Evolutionary conservation across 495 filamentous ascomycete species (phyloP), one percentile per base, ranked within the genome.

Genomic region (Xylaria bambusicola): DNA sequence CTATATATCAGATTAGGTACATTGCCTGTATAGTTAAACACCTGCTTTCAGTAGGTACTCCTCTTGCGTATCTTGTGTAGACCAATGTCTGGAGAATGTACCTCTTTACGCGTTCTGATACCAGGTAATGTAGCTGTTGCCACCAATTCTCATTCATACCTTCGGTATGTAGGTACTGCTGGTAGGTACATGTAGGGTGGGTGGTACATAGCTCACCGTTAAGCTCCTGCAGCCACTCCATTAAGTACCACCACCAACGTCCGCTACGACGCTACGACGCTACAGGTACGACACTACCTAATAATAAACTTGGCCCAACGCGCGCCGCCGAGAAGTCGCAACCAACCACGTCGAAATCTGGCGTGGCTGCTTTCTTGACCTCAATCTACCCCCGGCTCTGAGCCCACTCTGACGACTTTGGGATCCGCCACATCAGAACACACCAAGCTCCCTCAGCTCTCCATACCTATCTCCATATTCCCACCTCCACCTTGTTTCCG

Each of bases 321-420:
- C n/a, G n/a, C n/a, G n/a, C n/a, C n/a, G n/a, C n/a, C n/a, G n/a
- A n/a, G n/a, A n/a, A n/a, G n/a, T 20, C n/a, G 8, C 24, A 20
- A 38, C 52, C 52, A 33, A 31, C 52, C 52, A 36, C 38, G 38
- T 44, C 52, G n/a, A 44, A n/a, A 44, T 42, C 44, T 44, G 52
- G 44, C 42, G 44, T 38, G 24, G 52, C 52, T 42, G 18, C 27
- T 53, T 33, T 31, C 47, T 50, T 26, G 9, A 27, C 35, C 18
- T 41, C 35, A 24, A 26, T 27, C 23, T 54, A 17, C 52, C 52
- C 24, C 9, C 38, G 26, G 36, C 15, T 13, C 36, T 38, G 36
- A 38, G 36, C 17, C 52, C 52, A 44, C 52, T 54, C 17, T 54
- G 38, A 54, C 52, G 24, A 23, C 23, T 18, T 42, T 21, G 24